phyloP scores from a whole-genome alignment of 179 eudicot genomes.

The Camellia oleifera region DNA sequence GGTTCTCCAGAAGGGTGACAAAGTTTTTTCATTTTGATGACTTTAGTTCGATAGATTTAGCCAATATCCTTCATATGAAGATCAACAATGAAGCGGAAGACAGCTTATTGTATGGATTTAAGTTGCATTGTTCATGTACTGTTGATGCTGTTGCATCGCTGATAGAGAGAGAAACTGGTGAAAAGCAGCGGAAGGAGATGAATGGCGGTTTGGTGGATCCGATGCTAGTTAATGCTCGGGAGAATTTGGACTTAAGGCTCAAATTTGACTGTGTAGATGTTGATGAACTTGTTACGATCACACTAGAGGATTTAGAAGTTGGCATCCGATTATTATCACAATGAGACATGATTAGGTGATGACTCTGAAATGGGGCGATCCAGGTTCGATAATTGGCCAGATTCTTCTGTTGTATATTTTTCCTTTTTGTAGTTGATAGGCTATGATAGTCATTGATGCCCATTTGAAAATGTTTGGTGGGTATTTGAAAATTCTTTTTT shows the following conservation, averaged over 20 bases:
- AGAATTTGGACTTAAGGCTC: slow-evolving; percentile 81
- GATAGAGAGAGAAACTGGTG: slow-evolving; percentile 71
- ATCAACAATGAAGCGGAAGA: slow-evolving; percentile 60
- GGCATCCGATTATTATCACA: slow-evolving; percentile 55
- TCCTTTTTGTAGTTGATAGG: neutral
- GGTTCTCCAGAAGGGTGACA: slow-evolving; percentile 92
- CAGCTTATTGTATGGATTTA: slow-evolving; percentile 74
- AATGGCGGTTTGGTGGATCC: slow-evolving; percentile 92
- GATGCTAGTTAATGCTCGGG: slow-evolving; percentile 84
- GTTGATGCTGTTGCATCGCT: slow-evolving; percentile 51
- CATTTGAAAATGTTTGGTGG: neutral
- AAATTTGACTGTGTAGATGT: slow-evolving; percentile 71
- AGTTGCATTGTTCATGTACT: slow-evolving; percentile 64
- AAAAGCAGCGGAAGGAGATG: slow-evolving; percentile 75
- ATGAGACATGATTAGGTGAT: slow-evolving; percentile 16
- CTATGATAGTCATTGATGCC: neutral
- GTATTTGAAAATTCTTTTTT: neutral
- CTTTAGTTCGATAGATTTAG: slow-evolving; percentile 62
- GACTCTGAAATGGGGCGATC: neutral
- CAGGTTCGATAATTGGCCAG: neutral
- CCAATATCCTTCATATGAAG: slow-evolving; percentile 68
- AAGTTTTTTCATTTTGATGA: slow-evolving; percentile 86
- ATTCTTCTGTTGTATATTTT: neutral
- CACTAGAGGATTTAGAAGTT: slow-evolving; percentile 66
- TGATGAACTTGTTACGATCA: slow-evolving; percentile 73